Conservation (phyloP, 345 rosid genomes). For the Geranium brycei region DNA sequence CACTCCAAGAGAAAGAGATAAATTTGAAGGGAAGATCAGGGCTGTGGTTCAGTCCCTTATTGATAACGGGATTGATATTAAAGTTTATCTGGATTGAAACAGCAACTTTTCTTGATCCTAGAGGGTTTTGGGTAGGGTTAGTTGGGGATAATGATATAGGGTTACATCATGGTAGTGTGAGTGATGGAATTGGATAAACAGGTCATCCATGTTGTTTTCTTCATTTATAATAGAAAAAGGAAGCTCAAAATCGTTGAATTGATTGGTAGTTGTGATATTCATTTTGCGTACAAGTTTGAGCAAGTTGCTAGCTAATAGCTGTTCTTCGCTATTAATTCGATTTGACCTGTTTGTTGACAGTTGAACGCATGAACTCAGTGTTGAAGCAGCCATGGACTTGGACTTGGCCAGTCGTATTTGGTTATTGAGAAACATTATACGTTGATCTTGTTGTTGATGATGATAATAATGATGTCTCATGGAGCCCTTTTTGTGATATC, state of each 20-base stretch:
- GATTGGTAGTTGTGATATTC: background rate
- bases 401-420: no score
- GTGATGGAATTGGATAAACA: background rate
- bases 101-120: background rate
- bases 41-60: conserved; percentile 87
- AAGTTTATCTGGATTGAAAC: conserved; percentile 59
- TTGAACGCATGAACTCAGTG: background rate
- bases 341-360: background rate
- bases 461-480: no score
- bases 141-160: background rate
- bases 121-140: background rate
- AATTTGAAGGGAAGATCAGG: conserved; percentile 89
- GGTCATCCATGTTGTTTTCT: background rate
- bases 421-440: no score
- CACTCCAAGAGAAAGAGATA: conserved; percentile 80
- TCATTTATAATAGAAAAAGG: no score
- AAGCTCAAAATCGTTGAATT: background rate
- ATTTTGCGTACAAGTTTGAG: no score
- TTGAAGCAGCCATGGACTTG: background rate
- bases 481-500: no score
- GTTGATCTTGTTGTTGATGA: no score
- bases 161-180: background rate
- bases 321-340: background rate
- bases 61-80: conserved; percentile 72
- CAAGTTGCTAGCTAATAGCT: no score